Evolutionary conservation across 2,329 filamentous ascomycete genomes (phyloP), one percentile per base, ranked within the genome.

Genomic region (Exophiala oligosperma): DNA sequence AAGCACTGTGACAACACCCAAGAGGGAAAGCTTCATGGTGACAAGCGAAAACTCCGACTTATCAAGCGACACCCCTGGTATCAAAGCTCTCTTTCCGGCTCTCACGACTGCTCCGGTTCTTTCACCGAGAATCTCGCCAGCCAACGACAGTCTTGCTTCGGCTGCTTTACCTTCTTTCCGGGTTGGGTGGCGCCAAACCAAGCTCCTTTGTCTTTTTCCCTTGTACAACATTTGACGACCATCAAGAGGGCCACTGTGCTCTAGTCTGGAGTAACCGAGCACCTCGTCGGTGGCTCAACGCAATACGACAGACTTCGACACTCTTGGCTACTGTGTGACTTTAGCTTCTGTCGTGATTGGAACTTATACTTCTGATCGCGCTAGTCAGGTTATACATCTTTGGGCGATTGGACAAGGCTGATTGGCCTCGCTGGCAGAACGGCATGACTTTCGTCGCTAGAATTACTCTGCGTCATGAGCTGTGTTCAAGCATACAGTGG

Each of bases 121-220:
- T 54, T 49, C 52, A 52, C 47, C 59, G 48, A 54, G 17, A 40
- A 7, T 44, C 40, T 35, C 11, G 7, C 32, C 49, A 43, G 46
- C 53, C 56, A 59, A 60, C 61, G 41, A 40, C 44, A 51, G 24
- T 40, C 26, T 41, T 62, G 53, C 55, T 54, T 58, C 55, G 38
- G 26, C 49, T 58, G 51, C 57, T 44, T 52, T 37, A 23, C 40
- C 24, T 35, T 51, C 26, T 43, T 53, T 54, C 11, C 21, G 57
- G 24, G 53, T 44, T 21, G 52, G 29, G 50, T 44, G 49, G 40
- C 49, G 17, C 47, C 32, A 14, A 43, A 40, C 47, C 49, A 52
- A 56, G 56, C 50, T 38, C 47, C 24, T 28, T 29, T 9, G 24
- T 32, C 1, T 17, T 26, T 51, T 4, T 48, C 17, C n/a, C 48